Evolutionary conservation across 208 protist genomes (phyloP).

Genomic region (Trypanosoma scelopori): DNA sequence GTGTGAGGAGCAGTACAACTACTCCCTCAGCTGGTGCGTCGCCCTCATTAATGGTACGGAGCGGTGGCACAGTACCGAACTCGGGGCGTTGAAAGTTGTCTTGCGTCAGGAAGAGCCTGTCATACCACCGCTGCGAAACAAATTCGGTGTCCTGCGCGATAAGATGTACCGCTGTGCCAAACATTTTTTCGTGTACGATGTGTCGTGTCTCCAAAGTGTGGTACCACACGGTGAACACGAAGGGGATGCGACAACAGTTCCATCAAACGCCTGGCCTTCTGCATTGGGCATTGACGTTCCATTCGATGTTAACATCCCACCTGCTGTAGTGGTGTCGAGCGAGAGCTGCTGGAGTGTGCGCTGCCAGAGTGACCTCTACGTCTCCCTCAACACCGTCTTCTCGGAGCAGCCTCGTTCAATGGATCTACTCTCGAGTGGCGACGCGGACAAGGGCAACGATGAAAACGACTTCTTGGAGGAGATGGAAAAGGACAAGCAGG

Average conservation of each 20-base stretch:
- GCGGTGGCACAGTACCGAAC: slow-evolving; percentile 31
- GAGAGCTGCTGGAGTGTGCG: slow-evolving; percentile 36
- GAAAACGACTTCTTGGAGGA: slow-evolving; percentile 17
- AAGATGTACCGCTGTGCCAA: slow-evolving; percentile 35
- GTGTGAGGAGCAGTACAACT: slow-evolving; percentile 62
- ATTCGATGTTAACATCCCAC: slow-evolving; percentile 10
- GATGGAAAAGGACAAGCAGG: slow-evolving; percentile 15
- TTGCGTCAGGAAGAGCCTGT: slow-evolving; percentile 36
- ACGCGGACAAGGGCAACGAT: slow-evolving; percentile 6
- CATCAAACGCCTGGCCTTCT: slow-evolving; percentile 46
- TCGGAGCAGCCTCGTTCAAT: slow-evolving; percentile 27
- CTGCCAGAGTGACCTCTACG: slow-evolving; percentile 75
- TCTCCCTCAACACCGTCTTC: slow-evolving; percentile 51
- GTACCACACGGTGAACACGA: slow-evolving; percentile 2
- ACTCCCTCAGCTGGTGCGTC: slow-evolving; percentile 64
- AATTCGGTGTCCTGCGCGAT: slow-evolving; percentile 45
- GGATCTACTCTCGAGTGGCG: slow-evolving; percentile 1
- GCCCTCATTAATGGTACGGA: slow-evolving; percentile 39
- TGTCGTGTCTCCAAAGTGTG: slow-evolving; percentile 25
- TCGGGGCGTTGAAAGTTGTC: slow-evolving; percentile 42
- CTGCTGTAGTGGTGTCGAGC: slow-evolving; percentile 35
- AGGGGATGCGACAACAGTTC: slow-evolving; percentile 13
- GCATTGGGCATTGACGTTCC: slow-evolving; percentile 31
- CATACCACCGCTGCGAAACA: slow-evolving; percentile 44
- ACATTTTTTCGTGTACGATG: slow-evolving; percentile 63